These are phyloP conservation scores for Colletotrichum melonis DNA, from an alignment of 2,329 filamentous ascomycete species.

Conservation along the genomic window DNA sequence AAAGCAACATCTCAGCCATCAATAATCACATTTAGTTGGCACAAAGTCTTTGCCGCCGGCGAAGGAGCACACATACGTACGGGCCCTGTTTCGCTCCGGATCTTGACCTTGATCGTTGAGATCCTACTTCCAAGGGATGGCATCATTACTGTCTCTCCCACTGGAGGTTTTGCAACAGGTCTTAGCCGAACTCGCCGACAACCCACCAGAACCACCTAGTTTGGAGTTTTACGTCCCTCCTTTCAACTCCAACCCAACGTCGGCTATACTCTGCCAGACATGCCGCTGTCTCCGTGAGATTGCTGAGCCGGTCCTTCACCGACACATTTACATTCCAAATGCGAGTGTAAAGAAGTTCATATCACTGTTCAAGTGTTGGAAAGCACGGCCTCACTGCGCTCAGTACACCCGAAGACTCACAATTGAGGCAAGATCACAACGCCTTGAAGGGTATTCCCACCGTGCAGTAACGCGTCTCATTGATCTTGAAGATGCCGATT, in stretches of 20 bases:
- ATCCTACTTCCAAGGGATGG: background rate
- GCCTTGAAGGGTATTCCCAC: background rate
- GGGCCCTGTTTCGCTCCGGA: background rate
- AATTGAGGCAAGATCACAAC: slow-evolving; percentile 1
- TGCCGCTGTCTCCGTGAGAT: background rate
- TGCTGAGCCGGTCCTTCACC: slow-evolving; percentile 10
- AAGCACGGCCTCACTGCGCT: slow-evolving; percentile 6
- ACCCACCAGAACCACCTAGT: background rate
- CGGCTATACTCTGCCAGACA: slow-evolving; percentile 24
- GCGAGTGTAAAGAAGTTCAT: background rate
- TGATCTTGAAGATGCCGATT: background rate
- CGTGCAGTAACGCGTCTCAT: background rate
- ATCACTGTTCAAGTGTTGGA: slow-evolving; percentile 20
- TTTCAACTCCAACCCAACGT: background rate
- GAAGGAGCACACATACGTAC: no score
- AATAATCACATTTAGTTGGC: background rate
- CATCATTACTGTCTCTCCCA: slow-evolving; percentile 16
- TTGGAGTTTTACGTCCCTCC: background rate
- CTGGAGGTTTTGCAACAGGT: slow-evolving; percentile 22
- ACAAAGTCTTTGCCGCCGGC: background rate
- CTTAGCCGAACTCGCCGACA: background rate
- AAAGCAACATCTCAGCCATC: background rate
- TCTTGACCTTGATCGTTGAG: no score
- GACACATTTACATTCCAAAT: slow-evolving; percentile 5
- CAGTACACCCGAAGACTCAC: slow-evolving; percentile 5